A percentile compares a stretch with the other conserved stretches of the same genome.
These are phyloP conservation scores for Xylaria flabelliformis DNA, from an alignment of 495 filamentous ascomycete species.

Conservation along the genomic window DNA sequence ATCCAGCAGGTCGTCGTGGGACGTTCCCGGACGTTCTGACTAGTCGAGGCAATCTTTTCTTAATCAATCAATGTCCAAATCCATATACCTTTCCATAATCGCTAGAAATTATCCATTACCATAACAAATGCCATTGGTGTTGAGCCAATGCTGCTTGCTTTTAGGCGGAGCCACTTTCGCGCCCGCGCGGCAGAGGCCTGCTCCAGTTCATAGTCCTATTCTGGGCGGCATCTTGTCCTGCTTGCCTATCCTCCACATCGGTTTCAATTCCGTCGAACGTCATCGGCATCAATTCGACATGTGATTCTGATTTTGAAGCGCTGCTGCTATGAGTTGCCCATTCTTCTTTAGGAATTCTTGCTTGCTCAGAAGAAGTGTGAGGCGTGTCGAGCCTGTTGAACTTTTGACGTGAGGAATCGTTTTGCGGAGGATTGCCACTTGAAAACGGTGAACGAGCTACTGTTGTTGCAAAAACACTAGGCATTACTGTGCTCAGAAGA, in stretches of 20 bases:
- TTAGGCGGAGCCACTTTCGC: background rate
- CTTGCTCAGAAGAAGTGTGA: conserved; percentile 26
- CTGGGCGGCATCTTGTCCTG: background rate
- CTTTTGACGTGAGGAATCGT: background rate
- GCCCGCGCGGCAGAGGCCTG: conserved; percentile 16
- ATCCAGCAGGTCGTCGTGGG: background rate
- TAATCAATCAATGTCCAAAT: background rate
- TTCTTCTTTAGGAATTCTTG: conserved; percentile 30
- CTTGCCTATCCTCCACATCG: background rate
- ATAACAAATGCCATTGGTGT: background rate
- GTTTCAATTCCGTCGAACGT: too few species aligned
- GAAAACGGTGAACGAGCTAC: conserved; percentile 24
- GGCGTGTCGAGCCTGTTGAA: conserved; percentile 22
- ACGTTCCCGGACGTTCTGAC: background rate
- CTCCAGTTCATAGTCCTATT: conserved; percentile 12
- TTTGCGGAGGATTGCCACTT: conserved; percentile 23
- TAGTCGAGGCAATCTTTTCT: background rate
- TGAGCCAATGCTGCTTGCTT: background rate
- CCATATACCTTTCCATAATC: background rate
- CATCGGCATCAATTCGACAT: conserved; percentile 23
- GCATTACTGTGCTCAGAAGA: conserved; percentile 38
- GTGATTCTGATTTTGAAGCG: background rate
- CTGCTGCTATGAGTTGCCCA: conserved; percentile 27
- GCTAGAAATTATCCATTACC: background rate
- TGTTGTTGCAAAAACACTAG: conserved; percentile 36